A percentile compares a stretch with the other conserved stretches of the same genome.
Conservation (phyloP, 768 basidiomycete species). For the Leccinum truebloodii region DNA sequence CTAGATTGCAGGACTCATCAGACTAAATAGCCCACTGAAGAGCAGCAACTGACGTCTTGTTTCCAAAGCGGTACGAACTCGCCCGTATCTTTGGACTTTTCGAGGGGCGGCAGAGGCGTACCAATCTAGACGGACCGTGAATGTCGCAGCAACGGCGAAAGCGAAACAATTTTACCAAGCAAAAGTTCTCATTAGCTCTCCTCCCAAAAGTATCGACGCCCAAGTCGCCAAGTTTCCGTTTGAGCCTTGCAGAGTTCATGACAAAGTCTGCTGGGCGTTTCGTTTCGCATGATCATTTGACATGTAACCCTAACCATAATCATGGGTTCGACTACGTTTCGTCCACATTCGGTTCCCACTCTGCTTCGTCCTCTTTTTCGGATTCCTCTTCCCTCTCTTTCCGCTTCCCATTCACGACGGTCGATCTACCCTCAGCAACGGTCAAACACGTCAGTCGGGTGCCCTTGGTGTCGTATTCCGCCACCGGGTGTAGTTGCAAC, state of each 20-base stretch:
- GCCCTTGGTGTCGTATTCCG: constrained; percentile 81
- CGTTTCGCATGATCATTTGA: not conserved
- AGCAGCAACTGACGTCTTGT: constrained; percentile 72
- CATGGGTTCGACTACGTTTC: constrained; percentile 10
- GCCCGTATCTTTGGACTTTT: constrained; percentile 87
- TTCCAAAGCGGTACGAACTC: constrained; percentile 99
- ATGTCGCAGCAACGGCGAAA: not conserved
- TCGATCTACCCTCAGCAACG: constrained; percentile 51
- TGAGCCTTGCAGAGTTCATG: constrained; percentile 60
- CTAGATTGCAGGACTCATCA: constrained; percentile 39
- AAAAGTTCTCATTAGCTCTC: constrained; percentile 82
- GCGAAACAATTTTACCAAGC: constrained; percentile 52
- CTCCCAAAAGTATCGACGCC: constrained; percentile 71
- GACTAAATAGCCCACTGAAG: constrained; percentile 20
- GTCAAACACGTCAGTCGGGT: constrained; percentile 79
- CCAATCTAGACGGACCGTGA: constrained; percentile 64
- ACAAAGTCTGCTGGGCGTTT: not conserved
- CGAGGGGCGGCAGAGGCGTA: constrained; percentile 91
- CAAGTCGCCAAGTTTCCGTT: constrained; percentile 81
- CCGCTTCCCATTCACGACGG: constrained; percentile 34
- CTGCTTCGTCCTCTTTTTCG: constrained; percentile 36
- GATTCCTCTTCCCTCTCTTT: constrained; percentile 36
- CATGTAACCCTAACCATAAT: constrained; percentile 21
- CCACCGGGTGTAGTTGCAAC: constrained; percentile 52
- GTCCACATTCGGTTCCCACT: constrained; percentile 20